phyloP scores from a whole-genome alignment of 306 rosid genomes.

The Vachellia pachyceras region DNA sequence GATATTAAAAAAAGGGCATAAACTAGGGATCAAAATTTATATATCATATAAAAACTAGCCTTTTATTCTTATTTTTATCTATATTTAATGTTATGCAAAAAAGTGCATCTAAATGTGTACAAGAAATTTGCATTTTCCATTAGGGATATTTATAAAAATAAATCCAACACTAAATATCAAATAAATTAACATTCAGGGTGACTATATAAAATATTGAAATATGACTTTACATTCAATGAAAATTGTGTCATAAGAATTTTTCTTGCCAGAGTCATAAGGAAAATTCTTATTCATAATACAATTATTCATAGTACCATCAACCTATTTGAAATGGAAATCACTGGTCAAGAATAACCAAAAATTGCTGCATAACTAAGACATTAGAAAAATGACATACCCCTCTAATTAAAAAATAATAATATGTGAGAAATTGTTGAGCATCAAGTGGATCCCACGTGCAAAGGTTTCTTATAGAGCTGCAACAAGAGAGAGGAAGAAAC shows the following conservation, averaged over 20 bases:
- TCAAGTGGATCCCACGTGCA: conserved; percentile 47
- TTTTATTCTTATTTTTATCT: too few species aligned
- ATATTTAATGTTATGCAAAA: too few species aligned
- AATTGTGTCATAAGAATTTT: neutral
- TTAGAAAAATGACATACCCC: too few species aligned
- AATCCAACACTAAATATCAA: neutral
- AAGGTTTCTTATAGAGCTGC: conserved; percentile 88
- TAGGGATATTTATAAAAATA: neutral
- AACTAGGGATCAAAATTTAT: too few species aligned
- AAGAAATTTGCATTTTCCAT: too few species aligned
- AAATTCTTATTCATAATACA: too few species aligned
- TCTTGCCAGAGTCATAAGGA: neutral
- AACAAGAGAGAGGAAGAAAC: conserved; percentile 88
- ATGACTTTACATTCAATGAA: neutral
- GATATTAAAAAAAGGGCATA: too few species aligned
- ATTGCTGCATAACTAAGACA: neutral
- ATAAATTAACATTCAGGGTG: neutral
- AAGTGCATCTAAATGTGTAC: too few species aligned
- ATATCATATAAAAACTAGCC: too few species aligned
- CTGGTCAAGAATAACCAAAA: neutral
- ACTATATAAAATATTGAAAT: neutral
- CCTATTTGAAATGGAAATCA: neutral
- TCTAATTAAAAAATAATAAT: too few species aligned
- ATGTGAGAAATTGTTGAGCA: neutral
- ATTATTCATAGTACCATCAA: neutral